These are phyloP conservation scores for Hanseniaspora lindneri DNA, from an alignment of 805 yeast species.

Conservation along the genomic window DNA sequence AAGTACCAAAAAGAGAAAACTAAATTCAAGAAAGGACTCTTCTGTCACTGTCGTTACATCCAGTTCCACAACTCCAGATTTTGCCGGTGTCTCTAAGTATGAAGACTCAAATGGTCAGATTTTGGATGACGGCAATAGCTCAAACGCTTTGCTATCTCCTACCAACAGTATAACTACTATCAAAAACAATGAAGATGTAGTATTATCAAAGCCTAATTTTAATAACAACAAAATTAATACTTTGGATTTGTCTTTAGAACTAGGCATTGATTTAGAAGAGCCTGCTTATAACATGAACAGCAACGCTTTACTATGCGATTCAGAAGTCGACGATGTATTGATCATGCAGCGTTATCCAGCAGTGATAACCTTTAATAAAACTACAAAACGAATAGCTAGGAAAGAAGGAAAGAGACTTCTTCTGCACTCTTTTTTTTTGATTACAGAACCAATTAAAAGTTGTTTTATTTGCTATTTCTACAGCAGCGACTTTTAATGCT, in stretches of 20 bases:
- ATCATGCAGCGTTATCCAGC: constrained; percentile 18
- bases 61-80: neutral
- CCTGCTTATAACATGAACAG: constrained; percentile 6
- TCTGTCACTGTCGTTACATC: neutral
- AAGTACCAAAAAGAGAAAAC: constrained; percentile 6
- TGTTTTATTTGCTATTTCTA: constrained; percentile 7
- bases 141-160: neutral
- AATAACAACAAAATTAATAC: neutral
- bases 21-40: constrained; percentile 1
- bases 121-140: neutral
- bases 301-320: neutral
- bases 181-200: neutral
- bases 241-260: constrained; percentile 5
- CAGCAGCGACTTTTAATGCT: neutral
- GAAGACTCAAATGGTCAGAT: neutral
- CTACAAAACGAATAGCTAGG: neutral
- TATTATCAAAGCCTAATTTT: neutral
- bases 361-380: constrained; percentile 13
- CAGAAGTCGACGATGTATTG: constrained; percentile 1
- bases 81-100: neutral
- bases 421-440: neutral
- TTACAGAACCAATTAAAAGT: no score
- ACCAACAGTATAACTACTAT: neutral
- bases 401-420: neutral
- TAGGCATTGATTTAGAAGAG: constrained; percentile 15